Evolutionary conservation across 2,329 filamentous ascomycete species (phyloP).

Genomic region (Fusarium coicis): DNA sequence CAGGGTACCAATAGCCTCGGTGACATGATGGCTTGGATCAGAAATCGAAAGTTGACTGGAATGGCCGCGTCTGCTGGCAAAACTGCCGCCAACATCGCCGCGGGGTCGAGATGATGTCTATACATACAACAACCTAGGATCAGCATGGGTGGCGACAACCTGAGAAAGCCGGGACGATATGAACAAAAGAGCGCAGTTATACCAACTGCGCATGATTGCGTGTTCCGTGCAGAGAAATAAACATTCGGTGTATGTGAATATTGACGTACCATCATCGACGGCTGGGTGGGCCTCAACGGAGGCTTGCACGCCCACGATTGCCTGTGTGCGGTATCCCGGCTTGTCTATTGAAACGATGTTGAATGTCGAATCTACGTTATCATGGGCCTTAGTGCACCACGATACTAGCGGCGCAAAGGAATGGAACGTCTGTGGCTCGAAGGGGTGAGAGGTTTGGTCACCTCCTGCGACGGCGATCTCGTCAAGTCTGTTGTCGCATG

Average conservation of each 20-base stretch:
- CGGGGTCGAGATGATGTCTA: conserved; percentile 69
- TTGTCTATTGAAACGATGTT: conserved; percentile 42
- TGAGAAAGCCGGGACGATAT: conserved; percentile 2
- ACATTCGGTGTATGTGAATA: conserved; percentile 16
- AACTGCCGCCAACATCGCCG: conserved; percentile 65
- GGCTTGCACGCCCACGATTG: conserved; percentile 49
- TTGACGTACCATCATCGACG: conserved; percentile 63
- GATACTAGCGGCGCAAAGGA: conserved; percentile 37
- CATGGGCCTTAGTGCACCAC: conserved; percentile 46
- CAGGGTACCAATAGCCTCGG: conserved; percentile 90
- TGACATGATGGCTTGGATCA: conserved; percentile 93
- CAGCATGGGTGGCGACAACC: conserved; percentile 37
- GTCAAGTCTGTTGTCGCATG: conserved; percentile 50
- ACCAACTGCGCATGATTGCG: not conserved
- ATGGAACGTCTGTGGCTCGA: conserved; percentile 35
- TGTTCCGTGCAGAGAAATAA: conserved; percentile 1
- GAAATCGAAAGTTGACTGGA: conserved; percentile 74
- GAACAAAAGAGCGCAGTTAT: conserved; percentile 3
- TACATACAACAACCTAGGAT: conserved; percentile 32
- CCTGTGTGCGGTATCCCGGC: conserved; percentile 40
- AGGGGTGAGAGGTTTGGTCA: conserved; percentile 44
- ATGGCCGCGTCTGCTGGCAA: conserved; percentile 69
- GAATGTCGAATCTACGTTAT: conserved; percentile 39
- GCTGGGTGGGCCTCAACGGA: conserved; percentile 51
- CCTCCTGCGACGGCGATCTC: conserved; percentile 48